These are phyloP conservation scores for Silene vulgaris DNA, from an alignment of 179 eudicot genomes.

Conservation along the genomic window DNA sequence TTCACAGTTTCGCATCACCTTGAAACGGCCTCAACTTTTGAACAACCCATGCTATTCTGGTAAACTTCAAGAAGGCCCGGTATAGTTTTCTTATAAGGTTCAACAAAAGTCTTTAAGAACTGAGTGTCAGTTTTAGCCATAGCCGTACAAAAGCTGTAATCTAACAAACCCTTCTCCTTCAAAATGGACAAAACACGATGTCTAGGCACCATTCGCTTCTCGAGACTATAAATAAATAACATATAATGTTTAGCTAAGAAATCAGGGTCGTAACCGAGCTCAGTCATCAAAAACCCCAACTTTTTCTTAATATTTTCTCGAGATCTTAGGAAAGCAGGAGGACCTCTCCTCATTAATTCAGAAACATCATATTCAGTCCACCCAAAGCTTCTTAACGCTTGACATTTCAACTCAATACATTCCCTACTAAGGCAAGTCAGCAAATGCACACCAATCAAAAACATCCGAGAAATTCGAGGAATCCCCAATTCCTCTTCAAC, in stretches of 20 bases:
- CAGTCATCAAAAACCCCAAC: conserved; percentile 29
- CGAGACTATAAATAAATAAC: too few species aligned
- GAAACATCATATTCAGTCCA: conserved; percentile 27
- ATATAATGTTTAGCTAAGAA: too few species aligned
- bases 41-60: neutral
- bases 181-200: neutral
- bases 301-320: conserved; percentile 16
- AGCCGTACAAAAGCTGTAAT: too few species aligned
- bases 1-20: neutral
- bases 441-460: conserved; percentile 17
- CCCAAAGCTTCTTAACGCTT: conserved; percentile 33
- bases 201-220: conserved; percentile 29
- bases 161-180: too few species aligned
- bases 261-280: conserved; percentile 19
- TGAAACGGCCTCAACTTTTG: too few species aligned
- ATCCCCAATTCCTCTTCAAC: conserved; percentile 31
- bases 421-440: neutral
- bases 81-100: conserved; percentile 10
- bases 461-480: conserved; percentile 19
- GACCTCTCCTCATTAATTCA: conserved; percentile 9
- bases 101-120: conserved; percentile 18
- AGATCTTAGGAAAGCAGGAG: conserved; percentile 10
- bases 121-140: conserved; percentile 1
- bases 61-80: conserved; percentile 4
- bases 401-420: conserved; percentile 18